Conservation (phyloP, 176 grass and related monocot species). For the Typha latifolia region DNA sequence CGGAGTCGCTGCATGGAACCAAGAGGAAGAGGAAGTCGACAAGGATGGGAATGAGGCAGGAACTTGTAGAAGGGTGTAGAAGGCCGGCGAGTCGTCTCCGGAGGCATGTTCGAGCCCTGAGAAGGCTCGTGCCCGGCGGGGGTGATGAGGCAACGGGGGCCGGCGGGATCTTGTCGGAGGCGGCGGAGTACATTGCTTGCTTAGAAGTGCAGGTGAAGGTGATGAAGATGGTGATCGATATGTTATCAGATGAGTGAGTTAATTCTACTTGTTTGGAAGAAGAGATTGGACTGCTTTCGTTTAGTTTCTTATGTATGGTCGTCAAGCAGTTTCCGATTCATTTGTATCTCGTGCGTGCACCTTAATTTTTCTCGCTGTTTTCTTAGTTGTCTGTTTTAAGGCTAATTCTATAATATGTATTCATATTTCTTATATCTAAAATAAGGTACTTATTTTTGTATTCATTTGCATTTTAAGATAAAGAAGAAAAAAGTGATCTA, state of each 20-base stretch:
- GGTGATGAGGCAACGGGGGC: background rate
- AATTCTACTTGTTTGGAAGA: background rate
- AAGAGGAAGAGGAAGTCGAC: too few relatives aligned
- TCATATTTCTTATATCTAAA: too few relatives aligned
- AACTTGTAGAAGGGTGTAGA: background rate
- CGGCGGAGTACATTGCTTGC: background rate
- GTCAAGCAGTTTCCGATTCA: background rate
- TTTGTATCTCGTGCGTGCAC: background rate
- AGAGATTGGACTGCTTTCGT: background rate
- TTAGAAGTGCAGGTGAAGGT: background rate
- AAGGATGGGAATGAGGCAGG: background rate
- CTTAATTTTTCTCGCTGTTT: too few relatives aligned
- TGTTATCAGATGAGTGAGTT: background rate
- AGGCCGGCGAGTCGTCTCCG: background rate
- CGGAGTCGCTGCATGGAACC: too few relatives aligned
- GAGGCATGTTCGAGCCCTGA: background rate
- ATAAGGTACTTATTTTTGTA: too few relatives aligned
- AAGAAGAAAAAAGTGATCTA: too few relatives aligned
- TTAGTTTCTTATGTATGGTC: background rate
- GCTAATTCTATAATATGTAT: too few relatives aligned
- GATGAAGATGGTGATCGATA: background rate
- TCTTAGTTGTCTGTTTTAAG: too few relatives aligned
- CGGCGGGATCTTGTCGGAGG: background rate
- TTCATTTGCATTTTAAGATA: too few relatives aligned
- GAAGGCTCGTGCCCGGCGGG: background rate